A percentile compares a stretch with the other conserved stretches of the same genome.
phyloP scores from a whole-genome alignment of 768 basidiomycete genomes.

The Collybia sordida region DNA sequence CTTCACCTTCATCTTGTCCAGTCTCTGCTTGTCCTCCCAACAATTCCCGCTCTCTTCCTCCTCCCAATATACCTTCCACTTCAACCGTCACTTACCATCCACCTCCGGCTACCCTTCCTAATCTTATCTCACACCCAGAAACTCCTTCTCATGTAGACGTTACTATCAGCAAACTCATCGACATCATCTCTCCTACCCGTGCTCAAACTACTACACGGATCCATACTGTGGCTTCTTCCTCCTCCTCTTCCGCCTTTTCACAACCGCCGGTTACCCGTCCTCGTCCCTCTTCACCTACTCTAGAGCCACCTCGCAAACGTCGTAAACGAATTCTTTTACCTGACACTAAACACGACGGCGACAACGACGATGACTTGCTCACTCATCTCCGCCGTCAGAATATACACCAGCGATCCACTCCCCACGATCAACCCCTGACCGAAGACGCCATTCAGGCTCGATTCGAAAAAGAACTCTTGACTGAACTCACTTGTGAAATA shows the following conservation, averaged over 20 bases:
- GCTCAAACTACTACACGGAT: neutral
- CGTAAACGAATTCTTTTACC: conserved; percentile 11
- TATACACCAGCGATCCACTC: conserved; percentile 26
- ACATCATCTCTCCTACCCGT: conserved; percentile 30
- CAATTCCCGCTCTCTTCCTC: conserved; percentile 12
- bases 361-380: conserved; percentile 30
- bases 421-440: conserved; percentile 30
- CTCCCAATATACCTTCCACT: conserved; percentile 41
- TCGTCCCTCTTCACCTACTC: conserved; percentile 12
- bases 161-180: conserved; percentile 54
- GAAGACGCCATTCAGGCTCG: conserved; percentile 25
- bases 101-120: conserved; percentile 23
- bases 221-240: conserved; percentile 8
- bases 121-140: conserved; percentile 10
- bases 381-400: conserved; percentile 34
- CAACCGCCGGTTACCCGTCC: conserved; percentile 15
- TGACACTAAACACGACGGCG: conserved; percentile 28
- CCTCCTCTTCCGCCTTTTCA: conserved; percentile 7
- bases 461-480: conserved; percentile 61
- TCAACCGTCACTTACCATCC: conserved; percentile 32
- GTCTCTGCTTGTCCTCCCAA: conserved; percentile 28
- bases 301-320: conserved; percentile 13
- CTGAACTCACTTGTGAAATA: conserved; percentile 87
- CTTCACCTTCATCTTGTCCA: conserved; percentile 22
- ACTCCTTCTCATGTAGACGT: conserved; percentile 39